Evolutionary conservation across 257 asterid species (phyloP).

Genomic region (Penstemon davidsonii): DNA sequence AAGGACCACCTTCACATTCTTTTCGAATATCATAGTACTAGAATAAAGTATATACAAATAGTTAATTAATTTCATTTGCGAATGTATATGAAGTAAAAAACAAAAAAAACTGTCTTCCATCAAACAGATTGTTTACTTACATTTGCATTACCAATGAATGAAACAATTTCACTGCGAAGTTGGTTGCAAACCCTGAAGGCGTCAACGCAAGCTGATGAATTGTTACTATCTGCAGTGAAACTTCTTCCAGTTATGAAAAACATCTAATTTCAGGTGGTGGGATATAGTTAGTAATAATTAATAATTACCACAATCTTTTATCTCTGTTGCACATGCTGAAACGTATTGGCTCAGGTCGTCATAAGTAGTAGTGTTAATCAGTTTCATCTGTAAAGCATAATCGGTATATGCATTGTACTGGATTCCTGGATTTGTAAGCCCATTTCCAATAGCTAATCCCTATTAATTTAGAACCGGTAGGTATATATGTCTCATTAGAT

Average conservation of each 20-base stretch:
- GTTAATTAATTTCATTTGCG: not conserved
- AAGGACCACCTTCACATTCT: slow-evolving; percentile 33
- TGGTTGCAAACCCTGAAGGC: slow-evolving; percentile 15
- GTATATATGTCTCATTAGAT: not conserved
- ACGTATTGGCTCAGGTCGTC: slow-evolving; percentile 11
- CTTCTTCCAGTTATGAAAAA: not conserved
- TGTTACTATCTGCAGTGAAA: not conserved
- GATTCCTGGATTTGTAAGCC: slow-evolving; percentile 49
- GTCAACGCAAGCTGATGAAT: not conserved
- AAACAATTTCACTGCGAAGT: slow-evolving; percentile 19
- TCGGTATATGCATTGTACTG: slow-evolving; percentile 46
- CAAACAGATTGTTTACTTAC: slow-evolving; percentile 31
- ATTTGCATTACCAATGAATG: slow-evolving; percentile 29
- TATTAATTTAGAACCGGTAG: not conserved
- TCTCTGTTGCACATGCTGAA: slow-evolving; percentile 30
- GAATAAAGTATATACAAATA: not conserved
- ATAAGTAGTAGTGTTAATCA: slow-evolving; percentile 34
- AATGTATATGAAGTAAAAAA: not conserved
- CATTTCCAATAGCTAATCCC: slow-evolving; percentile 54
- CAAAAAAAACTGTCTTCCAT: not conserved
- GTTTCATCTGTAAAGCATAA: slow-evolving; percentile 42
- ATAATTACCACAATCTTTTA: slow-evolving; percentile 37
- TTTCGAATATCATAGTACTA: slow-evolving; percentile 47
- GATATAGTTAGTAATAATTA: not conserved
- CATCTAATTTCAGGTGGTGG: not conserved